Evolutionary conservation across 345 rosid genomes (phyloP).

Genomic region (Dovyalis caffra): DNA sequence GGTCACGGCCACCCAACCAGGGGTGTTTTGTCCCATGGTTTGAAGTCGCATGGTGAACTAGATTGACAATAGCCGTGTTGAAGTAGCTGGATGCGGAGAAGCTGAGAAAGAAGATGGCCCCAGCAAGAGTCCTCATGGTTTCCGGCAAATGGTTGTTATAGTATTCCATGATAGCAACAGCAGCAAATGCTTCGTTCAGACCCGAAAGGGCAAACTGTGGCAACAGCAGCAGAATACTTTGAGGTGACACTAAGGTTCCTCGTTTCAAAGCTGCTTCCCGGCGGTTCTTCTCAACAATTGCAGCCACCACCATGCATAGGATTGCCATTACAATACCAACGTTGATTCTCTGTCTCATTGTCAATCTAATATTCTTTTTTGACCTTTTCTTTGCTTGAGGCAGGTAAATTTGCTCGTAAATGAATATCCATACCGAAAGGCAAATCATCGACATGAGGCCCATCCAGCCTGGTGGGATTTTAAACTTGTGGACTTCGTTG

Average conservation of each 20-base stretch:
- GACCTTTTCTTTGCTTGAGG: constrained; percentile 33
- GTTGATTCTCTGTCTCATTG: constrained; percentile 48
- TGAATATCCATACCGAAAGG: constrained; percentile 60
- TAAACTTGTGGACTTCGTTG: constrained; percentile 39
- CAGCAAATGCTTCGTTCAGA: constrained; percentile 64
- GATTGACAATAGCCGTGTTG: constrained; percentile 43
- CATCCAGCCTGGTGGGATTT: constrained; percentile 71
- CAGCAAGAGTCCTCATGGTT: constrained; percentile 69
- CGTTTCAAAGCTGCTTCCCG: constrained; percentile 40
- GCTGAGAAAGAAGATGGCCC: constrained; percentile 68
- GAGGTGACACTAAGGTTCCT: constrained; percentile 43
- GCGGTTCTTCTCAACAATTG: constrained; percentile 45
- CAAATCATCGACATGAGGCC: constrained; percentile 54
- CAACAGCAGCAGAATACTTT: constrained; percentile 39
- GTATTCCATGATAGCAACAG: constrained; percentile 68
- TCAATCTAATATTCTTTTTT: constrained; percentile 38
- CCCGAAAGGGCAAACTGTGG: constrained; percentile 72
- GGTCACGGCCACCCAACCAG: constrained; percentile 68
- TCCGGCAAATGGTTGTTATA: constrained; percentile 67
- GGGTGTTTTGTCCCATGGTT: constrained; percentile 29
- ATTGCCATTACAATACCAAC: constrained; percentile 57
- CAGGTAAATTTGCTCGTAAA: constrained; percentile 48
- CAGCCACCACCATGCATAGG: constrained; percentile 54
- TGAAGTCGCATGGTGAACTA: constrained; percentile 30
- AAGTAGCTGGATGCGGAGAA: constrained; percentile 53